Evolutionary conservation across 148 eudicot species (phyloP), one percentile per base, ranked within the genome.

Genomic region (Euryodendron excelsum): DNA sequence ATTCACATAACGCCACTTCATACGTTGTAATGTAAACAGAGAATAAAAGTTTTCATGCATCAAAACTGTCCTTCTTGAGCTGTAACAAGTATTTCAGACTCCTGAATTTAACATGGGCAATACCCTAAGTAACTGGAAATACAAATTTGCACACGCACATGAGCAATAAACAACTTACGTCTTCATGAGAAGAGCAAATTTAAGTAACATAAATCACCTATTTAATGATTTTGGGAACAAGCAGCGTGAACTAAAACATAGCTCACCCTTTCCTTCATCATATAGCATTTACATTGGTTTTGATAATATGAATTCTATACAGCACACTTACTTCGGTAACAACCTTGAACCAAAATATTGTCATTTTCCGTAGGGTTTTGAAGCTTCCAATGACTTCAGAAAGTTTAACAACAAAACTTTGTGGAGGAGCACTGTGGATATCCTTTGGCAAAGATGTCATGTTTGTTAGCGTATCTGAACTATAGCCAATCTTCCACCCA

Each of bases 301-400:
- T 48, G 67, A 77, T 70, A 68, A n/a, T n/a, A n/a, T n/a, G n/a
- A n/a, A n/a, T n/a, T n/a, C n/a, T n/a, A n/a, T n/a, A n/a, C n/a
- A n/a, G 30, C 58, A 27, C 56, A 89, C 98, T 93, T 90, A 95
- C 98, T 86, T 93, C 97, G 44, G 88, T 80, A 81, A 95, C 89
- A 85, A 91, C 78, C 81, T 90, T 90, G 77, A 77, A 79, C 98
- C 98, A 95, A 82, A 90, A 90, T 33, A 85, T 77, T 60, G 94
- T 92, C 93, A 93, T 92, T 83, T 93, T 93, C 72, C 82, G 86
- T 75, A 93, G 66, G 37, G 94, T 86, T 81, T 87, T 93, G 69
- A 95, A 88, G 86, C 92, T 91, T 80, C 98, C 97, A 80, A 91
- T 83, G 66, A 91, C 93, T 88, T 95, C 98, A 86, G 98, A 81